Conservation (phyloP, 148 eudicot species). For the Silene conica region DNA sequence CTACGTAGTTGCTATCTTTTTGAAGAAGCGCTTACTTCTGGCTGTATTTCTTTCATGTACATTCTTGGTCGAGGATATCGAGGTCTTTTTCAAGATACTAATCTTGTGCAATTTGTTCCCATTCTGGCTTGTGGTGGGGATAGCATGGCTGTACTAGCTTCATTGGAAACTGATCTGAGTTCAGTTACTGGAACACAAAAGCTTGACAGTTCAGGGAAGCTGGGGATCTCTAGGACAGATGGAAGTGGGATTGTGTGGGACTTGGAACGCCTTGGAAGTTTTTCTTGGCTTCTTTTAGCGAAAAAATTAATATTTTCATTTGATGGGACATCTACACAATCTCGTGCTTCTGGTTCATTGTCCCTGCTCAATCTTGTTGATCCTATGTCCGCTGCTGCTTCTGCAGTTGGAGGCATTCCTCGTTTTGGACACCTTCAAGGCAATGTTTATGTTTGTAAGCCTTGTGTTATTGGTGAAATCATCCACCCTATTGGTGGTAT, state of each 20-base stretch:
- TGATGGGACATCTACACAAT: conserved; percentile 88
- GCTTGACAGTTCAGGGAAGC: conserved; percentile 63
- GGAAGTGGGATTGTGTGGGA: conserved; percentile 99
- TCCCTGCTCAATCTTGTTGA: conserved; percentile 97
- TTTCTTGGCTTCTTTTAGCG: conserved; percentile 81
- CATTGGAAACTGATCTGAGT: conserved; percentile 72
- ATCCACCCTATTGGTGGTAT: conserved; percentile 93
- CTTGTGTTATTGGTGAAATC: conserved; percentile 87
- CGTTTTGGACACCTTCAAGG: conserved; percentile 98
- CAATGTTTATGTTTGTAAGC: conserved; percentile 76
- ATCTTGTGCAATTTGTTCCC: conserved; percentile 86
- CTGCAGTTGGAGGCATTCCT: conserved; percentile 98
- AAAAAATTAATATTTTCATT: conserved; percentile 97
- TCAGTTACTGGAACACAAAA: conserved; percentile 55
- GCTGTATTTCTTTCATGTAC: conserved; percentile 93
- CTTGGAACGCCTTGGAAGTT: conserved; percentile 81
- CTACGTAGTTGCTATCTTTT: conserved; percentile 91
- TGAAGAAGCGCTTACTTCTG: conserved; percentile 91
- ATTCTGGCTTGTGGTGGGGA: conserved; percentile 98
- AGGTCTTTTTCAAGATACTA: conserved; percentile 94
- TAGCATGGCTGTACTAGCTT: conserved; percentile 94
- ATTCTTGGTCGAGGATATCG: conserved; percentile 98
- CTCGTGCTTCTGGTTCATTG: conserved; percentile 68
- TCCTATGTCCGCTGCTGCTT: conserved; percentile 95
- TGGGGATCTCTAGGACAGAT: conserved; percentile 58